These are phyloP conservation scores for Artomyces pyxidatus DNA, from an alignment of 768 basidiomycete species.

Conservation along the genomic window DNA sequence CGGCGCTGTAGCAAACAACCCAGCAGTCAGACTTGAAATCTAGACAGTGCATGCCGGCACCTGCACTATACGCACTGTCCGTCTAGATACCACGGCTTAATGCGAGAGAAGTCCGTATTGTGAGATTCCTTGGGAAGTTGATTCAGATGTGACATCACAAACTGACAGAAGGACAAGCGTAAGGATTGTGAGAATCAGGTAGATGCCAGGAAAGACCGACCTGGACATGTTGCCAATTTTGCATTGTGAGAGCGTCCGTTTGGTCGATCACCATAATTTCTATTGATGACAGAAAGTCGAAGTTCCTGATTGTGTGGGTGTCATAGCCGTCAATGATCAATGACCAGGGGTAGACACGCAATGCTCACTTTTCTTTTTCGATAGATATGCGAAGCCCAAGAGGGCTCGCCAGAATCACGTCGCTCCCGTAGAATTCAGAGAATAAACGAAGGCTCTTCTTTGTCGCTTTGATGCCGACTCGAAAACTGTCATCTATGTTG, in stretches of 20 bases:
- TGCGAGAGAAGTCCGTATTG: slow-evolving; percentile 90
- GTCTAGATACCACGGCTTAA: slow-evolving; percentile 98
- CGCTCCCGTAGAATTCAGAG: slow-evolving; percentile 82
- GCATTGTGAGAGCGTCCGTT: slow-evolving; percentile 89
- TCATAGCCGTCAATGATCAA: too few species aligned
- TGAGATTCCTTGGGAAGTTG: slow-evolving; percentile 88
- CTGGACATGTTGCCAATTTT: slow-evolving; percentile 98
- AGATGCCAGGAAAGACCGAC: slow-evolving; percentile 31
- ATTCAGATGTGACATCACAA: slow-evolving; percentile 79
- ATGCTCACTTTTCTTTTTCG: slow-evolving; percentile 83
- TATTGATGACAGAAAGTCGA: slow-evolving; percentile 89
- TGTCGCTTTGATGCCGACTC: slow-evolving; percentile 88
- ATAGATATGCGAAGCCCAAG: slow-evolving; percentile 85
- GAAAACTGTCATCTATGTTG: slow-evolving; percentile 95
- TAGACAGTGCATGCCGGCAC: not conserved
- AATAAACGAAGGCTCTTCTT: slow-evolving; percentile 89
- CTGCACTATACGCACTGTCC: slow-evolving; percentile 85
- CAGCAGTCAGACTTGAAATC: slow-evolving; percentile 1
- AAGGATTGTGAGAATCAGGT: not conserved
- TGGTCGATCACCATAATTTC: slow-evolving; percentile 90
- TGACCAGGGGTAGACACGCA: too few species aligned
- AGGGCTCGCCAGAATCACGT: slow-evolving; percentile 90
- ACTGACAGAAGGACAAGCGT: slow-evolving; percentile 36
- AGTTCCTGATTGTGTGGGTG: too few species aligned
- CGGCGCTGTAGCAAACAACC: slow-evolving; percentile 48